Evolutionary conservation across 108 stramenopile species (phyloP), one percentile per base, ranked within the genome.

Genomic region (Nitzschia palea): DNA sequence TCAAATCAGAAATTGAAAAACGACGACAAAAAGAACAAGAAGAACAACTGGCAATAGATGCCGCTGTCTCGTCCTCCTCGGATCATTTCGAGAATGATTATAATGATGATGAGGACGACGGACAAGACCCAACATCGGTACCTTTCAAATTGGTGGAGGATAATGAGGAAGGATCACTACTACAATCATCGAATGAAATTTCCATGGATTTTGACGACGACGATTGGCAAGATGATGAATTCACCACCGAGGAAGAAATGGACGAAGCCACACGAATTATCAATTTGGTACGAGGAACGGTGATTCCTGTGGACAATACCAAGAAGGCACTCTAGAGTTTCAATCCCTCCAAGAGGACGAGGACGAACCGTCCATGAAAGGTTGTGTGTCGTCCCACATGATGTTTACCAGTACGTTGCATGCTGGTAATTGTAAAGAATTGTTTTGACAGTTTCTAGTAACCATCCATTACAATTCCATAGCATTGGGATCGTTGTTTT

Each of bases 1-100:
- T 98, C 44, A 98, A 73, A 12, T 62, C 85, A 20, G 79, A 89
- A 25, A 78, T 94, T 44, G 76, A 76, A 26, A 85, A 82, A 20
- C 47, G 47, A 48, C 17, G 22, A 48, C 47, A 20, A 8, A 44
- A 81, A 20, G 85, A 85, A 62, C 27, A 59, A 83, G 53, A 73
- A 77, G 25, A 33, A 22, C 30, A 32, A 50, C 20, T 42, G 58
- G 10, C 5, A 3, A 31, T 47, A 22, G 67, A 57, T 32, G 55
- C 61, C 35, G 42, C 36, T n/a, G n/a, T n/a, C n/a, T n/a, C 31
- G 48, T 72, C 43, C 75, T 68, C 32, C 44, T 72, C 10, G 69
- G 79, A 22, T 80, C 73, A 84, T 47, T 69, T 75, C 0, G 74
- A 76, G 14, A 30, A 70, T 36, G 53, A 63, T 22, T 2, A 40